Base-by-base conservation (phyloP, 371 early-diverging fungal species). In the Rhizopus arrhizus region DNA sequence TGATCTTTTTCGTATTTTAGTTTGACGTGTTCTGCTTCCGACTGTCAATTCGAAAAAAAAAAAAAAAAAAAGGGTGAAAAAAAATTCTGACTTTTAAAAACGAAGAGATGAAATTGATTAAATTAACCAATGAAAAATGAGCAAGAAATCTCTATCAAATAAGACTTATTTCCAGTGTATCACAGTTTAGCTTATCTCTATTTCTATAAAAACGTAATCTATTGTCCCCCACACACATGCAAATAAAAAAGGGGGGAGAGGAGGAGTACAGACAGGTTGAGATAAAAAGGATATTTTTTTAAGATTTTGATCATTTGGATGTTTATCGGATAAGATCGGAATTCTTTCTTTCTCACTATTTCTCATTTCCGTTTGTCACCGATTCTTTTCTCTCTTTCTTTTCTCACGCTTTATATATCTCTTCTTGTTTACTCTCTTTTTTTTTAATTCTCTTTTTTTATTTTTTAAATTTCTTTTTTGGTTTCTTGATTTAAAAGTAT, bases 171-270 rank as follows among this genome's bases (percentile, higher is more conserved):
- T 15, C 4, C 28, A 28, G 10, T 48, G 48, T 48, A 29, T 8
- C 31, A 48, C 48, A 48, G 10, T 29, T 29, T 48, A 22, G 29
- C 48, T 48, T 48, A 48, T 48, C 48, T 48, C 22, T 48, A 43
- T 15, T 15, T 43, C 43, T 5, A 43, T 15, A 43, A 43, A 36
- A 36, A 36, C 36, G 43, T 5, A 13, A 43, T 43, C 43, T 43
- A 43, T 43, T 43, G 43, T 43, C 43, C 43, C 15, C 43, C 43
- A 36, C 36, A 36, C 10, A 36, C 11, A 22, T 22, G 22, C 11
- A 11, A 36, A 36, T 11, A 6, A 36, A 36, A 42, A 42, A 41
- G 33, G 16, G 57, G 35, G 48, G 40, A 31, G 57, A 46, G 48
- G 46, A 16, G 16, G 53, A 34, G 34, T 13, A 22, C 22, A 22